Conservation (phyloP, 2,329 filamentous ascomycete genomes). For the Pyrenochaeta sp. region DNA sequence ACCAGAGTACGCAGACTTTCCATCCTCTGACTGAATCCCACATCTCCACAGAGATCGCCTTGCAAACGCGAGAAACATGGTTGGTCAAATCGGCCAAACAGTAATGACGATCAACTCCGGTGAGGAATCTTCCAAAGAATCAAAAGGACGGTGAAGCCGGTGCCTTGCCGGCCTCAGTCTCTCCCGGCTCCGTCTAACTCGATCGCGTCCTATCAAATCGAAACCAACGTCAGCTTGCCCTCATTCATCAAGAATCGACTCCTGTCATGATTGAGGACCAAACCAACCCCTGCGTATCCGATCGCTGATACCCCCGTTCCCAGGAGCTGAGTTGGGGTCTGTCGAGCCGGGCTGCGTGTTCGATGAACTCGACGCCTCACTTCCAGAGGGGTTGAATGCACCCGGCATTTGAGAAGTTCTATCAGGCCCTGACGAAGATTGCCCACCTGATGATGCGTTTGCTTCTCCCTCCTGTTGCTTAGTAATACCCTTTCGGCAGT, state of each 20-base stretch:
- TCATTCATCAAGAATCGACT: background rate
- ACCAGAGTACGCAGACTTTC: too few relatives aligned
- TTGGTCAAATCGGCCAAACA: background rate
- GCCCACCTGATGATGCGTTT: slow-evolving; percentile 15
- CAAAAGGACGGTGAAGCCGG: background rate
- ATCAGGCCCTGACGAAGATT: slow-evolving; percentile 11
- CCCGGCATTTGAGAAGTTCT: slow-evolving; percentile 38
- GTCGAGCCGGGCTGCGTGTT: slow-evolving; percentile 9
- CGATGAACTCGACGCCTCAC: slow-evolving; percentile 13
- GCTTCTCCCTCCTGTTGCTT: slow-evolving; percentile 32
- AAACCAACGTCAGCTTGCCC: slow-evolving; percentile 10
- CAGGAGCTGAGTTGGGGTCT: slow-evolving; percentile 16
- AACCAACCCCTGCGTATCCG: slow-evolving; percentile 47
- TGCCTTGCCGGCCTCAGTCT: background rate
- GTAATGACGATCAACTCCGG: background rate
- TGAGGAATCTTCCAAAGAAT: background rate
- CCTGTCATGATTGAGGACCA: slow-evolving; percentile 30
- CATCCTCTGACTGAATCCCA: too few relatives aligned
- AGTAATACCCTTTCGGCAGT: slow-evolving; percentile 70
- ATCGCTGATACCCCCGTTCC: slow-evolving; percentile 33
- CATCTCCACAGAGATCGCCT: too few relatives aligned
- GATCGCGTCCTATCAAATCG: background rate
- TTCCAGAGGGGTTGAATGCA: slow-evolving; percentile 30
- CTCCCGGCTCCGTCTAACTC: background rate
- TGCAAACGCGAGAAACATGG: background rate